Conservation (phyloP, 139 green algal genomes). For the Picochlorum costavermella region DNA sequence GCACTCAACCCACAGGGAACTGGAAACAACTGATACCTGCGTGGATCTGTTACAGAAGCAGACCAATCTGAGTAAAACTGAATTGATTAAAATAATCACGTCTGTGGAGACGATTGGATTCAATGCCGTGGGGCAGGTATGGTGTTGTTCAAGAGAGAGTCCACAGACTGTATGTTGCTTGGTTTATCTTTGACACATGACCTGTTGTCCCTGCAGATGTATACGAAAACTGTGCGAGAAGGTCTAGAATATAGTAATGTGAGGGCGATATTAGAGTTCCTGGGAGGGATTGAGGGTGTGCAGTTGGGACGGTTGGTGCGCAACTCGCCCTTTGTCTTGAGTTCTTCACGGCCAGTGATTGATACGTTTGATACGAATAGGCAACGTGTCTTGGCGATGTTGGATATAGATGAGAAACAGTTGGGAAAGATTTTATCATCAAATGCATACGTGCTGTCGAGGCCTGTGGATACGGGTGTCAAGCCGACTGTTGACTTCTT, state of each 20-base stretch:
- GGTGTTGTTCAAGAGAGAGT: background rate
- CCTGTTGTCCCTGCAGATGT: background rate
- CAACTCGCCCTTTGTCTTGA: constrained; percentile 5
- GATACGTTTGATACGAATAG: background rate
- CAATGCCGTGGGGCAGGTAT: background rate
- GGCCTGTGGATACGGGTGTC: background rate
- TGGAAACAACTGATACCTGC: constrained; percentile 1
- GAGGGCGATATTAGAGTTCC: background rate
- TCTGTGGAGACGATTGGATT: background rate
- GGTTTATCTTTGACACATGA: background rate
- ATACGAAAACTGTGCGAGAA: background rate
- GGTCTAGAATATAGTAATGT: background rate
- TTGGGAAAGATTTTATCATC: constrained; percentile 9
- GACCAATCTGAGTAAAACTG: constrained; percentile 1
- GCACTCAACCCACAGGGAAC: background rate
- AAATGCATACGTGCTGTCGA: constrained; percentile 5
- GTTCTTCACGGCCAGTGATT: background rate
- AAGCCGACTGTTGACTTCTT: background rate
- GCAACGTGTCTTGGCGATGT: background rate
- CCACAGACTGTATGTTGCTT: too few species aligned
- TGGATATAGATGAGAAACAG: background rate
- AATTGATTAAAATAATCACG: background rate
- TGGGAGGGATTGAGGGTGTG: background rate
- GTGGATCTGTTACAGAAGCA: background rate
- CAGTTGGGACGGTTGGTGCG: background rate